Evolutionary conservation across 2,329 filamentous ascomycete species (phyloP), one percentile per base, ranked within the genome.

Genomic region (Blastomyces parvus): DNA sequence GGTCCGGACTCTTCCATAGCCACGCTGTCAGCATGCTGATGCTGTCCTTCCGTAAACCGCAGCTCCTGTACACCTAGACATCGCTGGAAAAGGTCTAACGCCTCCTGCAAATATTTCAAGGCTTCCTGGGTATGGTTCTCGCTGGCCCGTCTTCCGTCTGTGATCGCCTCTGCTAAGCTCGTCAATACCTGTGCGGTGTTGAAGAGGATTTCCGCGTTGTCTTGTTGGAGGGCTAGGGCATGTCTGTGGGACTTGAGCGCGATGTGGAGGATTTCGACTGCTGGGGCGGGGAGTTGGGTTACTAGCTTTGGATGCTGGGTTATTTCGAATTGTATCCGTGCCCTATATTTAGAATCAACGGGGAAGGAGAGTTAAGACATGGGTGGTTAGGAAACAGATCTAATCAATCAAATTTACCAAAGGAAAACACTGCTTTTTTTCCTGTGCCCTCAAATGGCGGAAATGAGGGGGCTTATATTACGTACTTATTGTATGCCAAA

Each of bases 401-500:
- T 17, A 50, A 27, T 50, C 22, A 50, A 50, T 27, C 5, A 30
- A 42, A 5, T 42, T 9, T 33, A 33, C 30, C 30, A 7, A 33
- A 33, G 7, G n/a, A 33, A 7, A 33, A 33, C 30, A 33, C 30
- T 7, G 7, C 5, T 33, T 7, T 33, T 33, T 33, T 6, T 1
- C 8, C 30, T 33, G 30, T 33, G 4, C 2, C 30, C 5, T 33
- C 30, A 33, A 33, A n/a, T 33, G 3, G 4, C 30, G 30, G 30
- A 50, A 50, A 25, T 25, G 3, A 25, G 7, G 22, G 25, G n/a
- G 36, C 3, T 22, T 14, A 22, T 42, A n/a, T 1, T 46, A 75
- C 81, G 68, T 74, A 87, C 84, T 88, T 89, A 73, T 90, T 90
- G 73, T 90, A 90, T 13, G 87, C 87, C 44, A 90, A 79, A 74